Conservation (phyloP, 2,329 filamentous ascomycete species). For the Chaetomium sp. region DNA sequence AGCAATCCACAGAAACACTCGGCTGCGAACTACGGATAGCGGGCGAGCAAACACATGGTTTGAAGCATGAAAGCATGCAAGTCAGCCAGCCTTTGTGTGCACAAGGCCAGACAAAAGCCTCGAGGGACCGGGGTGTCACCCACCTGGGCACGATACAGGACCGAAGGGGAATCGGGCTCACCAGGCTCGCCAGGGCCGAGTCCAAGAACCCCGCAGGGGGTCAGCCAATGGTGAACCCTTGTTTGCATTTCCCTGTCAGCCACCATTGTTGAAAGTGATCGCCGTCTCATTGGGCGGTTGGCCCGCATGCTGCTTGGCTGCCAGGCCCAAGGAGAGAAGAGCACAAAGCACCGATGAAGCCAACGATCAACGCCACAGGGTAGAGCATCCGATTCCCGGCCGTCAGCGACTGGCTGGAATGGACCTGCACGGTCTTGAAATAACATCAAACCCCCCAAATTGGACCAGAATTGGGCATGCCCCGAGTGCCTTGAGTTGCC, state of each 20-base stretch:
- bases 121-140: slow-evolving; percentile 13
- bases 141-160: neutral
- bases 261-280: slow-evolving; percentile 11
- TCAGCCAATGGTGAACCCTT: slow-evolving; percentile 13
- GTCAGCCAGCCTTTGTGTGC: slow-evolving; percentile 1
- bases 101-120: slow-evolving; percentile 16
- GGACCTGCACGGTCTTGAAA: neutral
- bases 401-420: neutral
- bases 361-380: slow-evolving; percentile 12
- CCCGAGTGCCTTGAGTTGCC: neutral
- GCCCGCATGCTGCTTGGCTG: slow-evolving; percentile 6
- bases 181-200: slow-evolving; percentile 20
- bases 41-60: slow-evolving; percentile 14
- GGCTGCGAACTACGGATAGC: neutral
- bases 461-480: neutral
- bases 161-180: slow-evolving; percentile 14
- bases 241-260: slow-evolving; percentile 12
- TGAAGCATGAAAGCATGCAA: slow-evolving; percentile 12
- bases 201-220: slow-evolving; percentile 21
- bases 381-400: neutral
- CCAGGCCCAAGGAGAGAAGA: neutral
- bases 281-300: slow-evolving; percentile 14
- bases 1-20: slow-evolving; percentile 5
- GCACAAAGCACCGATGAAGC: neutral
- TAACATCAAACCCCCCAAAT: neutral